Conservation (phyloP, 495 filamentous ascomycete species). For the Chaetomidium leptoderma region DNA sequence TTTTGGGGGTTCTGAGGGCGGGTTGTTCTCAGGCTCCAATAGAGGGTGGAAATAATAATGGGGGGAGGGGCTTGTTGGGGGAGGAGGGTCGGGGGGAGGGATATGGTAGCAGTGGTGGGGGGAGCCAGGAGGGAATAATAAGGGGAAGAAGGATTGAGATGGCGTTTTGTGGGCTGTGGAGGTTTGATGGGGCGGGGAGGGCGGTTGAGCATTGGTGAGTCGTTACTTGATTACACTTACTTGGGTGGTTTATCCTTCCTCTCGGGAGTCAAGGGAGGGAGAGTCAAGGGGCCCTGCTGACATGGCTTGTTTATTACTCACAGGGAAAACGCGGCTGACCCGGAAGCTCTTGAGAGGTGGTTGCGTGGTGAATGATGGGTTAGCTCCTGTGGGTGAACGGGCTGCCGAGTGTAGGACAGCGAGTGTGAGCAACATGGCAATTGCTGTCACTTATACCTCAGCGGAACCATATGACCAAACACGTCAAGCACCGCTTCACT, state of each 20-base stretch:
- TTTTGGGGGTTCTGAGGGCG: constrained; percentile 20
- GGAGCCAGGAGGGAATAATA: not conserved
- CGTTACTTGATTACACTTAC: no score
- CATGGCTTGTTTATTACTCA: no score
- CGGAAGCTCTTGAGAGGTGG: constrained; percentile 15
- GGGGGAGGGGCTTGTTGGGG: not conserved
- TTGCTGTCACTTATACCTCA: not conserved
- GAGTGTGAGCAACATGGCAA: not conserved
- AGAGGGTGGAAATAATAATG: not conserved
- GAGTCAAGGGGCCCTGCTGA: no score
- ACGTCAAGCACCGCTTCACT: no score
- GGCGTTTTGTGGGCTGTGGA: constrained; percentile 30
- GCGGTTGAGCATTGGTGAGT: constrained; percentile 28
- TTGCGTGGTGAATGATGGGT: not conserved
- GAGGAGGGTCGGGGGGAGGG: not conserved
- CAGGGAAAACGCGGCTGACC: constrained; percentile 14
- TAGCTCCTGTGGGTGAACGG: not conserved
- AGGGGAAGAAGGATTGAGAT: constrained; percentile 10
- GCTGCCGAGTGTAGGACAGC: not conserved
- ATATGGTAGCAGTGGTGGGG: not conserved
- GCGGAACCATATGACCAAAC: no score
- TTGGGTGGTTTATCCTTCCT: no score
- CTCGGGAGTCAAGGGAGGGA: no score
- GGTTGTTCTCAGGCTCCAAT: not conserved
- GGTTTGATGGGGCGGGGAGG: constrained; percentile 18